phyloP scores from a whole-genome alignment of 1,284 basidiomycete genomes.

The Lentinus polychrous region DNA sequence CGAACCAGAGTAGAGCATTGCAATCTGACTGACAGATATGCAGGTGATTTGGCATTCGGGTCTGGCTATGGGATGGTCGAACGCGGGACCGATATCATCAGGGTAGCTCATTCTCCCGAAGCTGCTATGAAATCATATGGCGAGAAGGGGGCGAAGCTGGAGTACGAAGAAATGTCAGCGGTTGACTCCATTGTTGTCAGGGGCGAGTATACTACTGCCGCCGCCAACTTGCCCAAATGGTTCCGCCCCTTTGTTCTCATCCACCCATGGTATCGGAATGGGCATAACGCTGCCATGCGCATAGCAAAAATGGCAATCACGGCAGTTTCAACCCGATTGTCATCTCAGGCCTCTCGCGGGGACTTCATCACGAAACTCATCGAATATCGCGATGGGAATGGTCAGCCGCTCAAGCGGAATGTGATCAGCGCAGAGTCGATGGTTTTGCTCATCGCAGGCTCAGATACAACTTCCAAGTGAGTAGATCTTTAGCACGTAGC shows the following conservation, averaged over 20 bases:
- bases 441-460: too few species aligned
- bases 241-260: too few species aligned
- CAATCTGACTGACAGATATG: slow-evolving; percentile 22
- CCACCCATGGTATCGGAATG: too few species aligned
- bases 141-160: not conserved
- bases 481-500: not conserved
- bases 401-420: too few species aligned
- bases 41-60: slow-evolving; percentile 79
- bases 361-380: too few species aligned
- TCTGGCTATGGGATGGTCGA: slow-evolving; percentile 86
- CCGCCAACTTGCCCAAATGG: too few species aligned
- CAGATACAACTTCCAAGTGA: not conserved
- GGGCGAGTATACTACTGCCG: slow-evolving; percentile 1
- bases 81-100: slow-evolving; percentile 34
- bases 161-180: slow-evolving; percentile 11
- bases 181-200: slow-evolving; percentile 17
- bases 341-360: too few species aligned
- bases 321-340: too few species aligned
- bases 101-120: slow-evolving; percentile 2
- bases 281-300: too few species aligned
- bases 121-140: slow-evolving; percentile 22
- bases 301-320: too few species aligned
- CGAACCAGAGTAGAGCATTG: slow-evolving; percentile 19
- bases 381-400: too few species aligned
- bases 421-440: too few species aligned